Conservation (phyloP, 306 rosid species). For the Leucaena leucocephala region DNA sequence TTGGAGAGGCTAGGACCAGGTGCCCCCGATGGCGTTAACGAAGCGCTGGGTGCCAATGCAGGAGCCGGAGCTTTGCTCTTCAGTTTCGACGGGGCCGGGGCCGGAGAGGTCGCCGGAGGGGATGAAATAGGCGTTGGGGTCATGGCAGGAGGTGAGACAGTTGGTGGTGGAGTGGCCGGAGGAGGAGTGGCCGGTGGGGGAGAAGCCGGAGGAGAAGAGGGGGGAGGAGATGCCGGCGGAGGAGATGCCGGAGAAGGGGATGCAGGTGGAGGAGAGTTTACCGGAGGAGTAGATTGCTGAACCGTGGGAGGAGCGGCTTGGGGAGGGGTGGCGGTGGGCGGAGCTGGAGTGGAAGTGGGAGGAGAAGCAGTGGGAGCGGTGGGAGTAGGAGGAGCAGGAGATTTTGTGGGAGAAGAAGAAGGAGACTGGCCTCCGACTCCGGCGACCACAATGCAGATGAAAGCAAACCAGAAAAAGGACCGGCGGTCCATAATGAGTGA, state of each 20-base stretch:
- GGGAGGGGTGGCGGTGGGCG: slow-evolving; percentile 38
- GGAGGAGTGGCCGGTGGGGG: neutral
- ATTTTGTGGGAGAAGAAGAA: slow-evolving; percentile 55
- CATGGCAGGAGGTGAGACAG: neutral
- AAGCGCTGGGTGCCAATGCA: slow-evolving; percentile 45
- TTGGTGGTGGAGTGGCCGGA: neutral
- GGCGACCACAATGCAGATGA: slow-evolving; percentile 58
- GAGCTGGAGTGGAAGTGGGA: slow-evolving; percentile 40
- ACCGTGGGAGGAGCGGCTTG: slow-evolving; percentile 34
- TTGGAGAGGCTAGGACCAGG: slow-evolving; percentile 63
- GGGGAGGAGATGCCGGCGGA: neutral
- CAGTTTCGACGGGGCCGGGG: slow-evolving; percentile 51
- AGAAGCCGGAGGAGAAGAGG: neutral
- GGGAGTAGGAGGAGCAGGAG: slow-evolving; percentile 46
- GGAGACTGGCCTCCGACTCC: slow-evolving; percentile 72
- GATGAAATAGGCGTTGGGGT: neutral
- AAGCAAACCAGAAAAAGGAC: slow-evolving; percentile 37
- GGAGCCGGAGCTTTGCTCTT: slow-evolving; percentile 40
- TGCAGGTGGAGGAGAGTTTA: slow-evolving; percentile 14
- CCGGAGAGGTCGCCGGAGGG: slow-evolving; percentile 44
- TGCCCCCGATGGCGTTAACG: slow-evolving; percentile 53
- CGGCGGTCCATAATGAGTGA: slow-evolving; percentile 39
- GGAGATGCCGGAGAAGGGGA: slow-evolving; percentile 14
- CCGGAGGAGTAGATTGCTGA: slow-evolving; percentile 22
- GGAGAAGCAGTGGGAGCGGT: slow-evolving; percentile 34